Conservation (phyloP, 345 rosid species). For the Murraya paniculata region DNA sequence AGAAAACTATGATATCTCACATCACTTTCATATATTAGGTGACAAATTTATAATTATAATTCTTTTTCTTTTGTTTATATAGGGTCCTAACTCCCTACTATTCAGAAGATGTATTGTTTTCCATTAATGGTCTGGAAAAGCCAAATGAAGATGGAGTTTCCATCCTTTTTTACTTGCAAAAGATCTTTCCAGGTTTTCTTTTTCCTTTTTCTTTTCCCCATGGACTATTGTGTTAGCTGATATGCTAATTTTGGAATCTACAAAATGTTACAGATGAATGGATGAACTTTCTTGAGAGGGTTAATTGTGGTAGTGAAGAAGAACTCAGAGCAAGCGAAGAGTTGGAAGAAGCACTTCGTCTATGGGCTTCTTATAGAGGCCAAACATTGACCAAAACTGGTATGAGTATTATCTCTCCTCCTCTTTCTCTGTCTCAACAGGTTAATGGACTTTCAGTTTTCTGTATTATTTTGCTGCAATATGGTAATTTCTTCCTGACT, state of each 20-base stretch:
- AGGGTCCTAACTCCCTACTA: constrained; percentile 84
- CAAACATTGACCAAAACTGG: constrained; percentile 86
- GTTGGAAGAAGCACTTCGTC: constrained; percentile 60
- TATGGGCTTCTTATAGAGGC: constrained; percentile 84
- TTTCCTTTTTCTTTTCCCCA: constrained; percentile 6
- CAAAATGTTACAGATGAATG: constrained; percentile 60
- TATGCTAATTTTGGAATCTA: constrained; percentile 21
- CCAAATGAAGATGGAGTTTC: constrained; percentile 88
- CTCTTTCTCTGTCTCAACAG: neutral
- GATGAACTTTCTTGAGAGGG: constrained; percentile 67
- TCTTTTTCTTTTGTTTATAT: constrained; percentile 15
- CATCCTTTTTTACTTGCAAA: constrained; percentile 76
- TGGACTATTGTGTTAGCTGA: constrained; percentile 5
- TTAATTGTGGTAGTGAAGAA: constrained; percentile 44
- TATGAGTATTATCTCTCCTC: constrained; percentile 19
- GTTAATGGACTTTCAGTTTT: neutral
- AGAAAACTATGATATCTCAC: neutral
- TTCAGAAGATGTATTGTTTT: constrained; percentile 70
- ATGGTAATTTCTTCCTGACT: neutral
- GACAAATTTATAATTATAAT: neutral
- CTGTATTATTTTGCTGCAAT: constrained; percentile 2
- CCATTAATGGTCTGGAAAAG: constrained; percentile 45
- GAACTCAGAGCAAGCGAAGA: constrained; percentile 40
- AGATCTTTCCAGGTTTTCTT: constrained; percentile 70
- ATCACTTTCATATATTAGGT: neutral